phyloP scores from a whole-genome alignment of 352 stramenopile species.

The Phytophthora europaea region DNA sequence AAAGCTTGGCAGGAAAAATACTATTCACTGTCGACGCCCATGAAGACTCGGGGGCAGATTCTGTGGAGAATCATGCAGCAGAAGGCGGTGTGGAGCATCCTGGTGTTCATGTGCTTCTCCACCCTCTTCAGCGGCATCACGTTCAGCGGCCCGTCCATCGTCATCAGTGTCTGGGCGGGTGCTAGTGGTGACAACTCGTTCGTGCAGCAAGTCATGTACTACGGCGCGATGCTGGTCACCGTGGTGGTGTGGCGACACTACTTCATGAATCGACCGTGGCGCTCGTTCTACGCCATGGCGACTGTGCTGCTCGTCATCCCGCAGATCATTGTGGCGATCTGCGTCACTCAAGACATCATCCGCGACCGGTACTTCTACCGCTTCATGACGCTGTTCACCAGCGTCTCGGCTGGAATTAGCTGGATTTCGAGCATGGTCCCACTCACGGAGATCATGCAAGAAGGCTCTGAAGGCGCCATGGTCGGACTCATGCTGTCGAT shows the following conservation, averaged over 20 bases:
- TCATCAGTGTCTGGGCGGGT: conserved; percentile 37
- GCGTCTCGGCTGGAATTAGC: conserved; percentile 13
- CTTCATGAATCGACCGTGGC: conserved; percentile 55
- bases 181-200: conserved; percentile 1
- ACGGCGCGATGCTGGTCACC: not conserved
- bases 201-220: conserved; percentile 3
- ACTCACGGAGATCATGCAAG: conserved; percentile 56
- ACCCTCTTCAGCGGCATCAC: conserved; percentile 40
- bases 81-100: conserved; percentile 52
- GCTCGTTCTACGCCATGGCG: conserved; percentile 34
- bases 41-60: conserved; percentile 45
- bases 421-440: conserved; percentile 39
- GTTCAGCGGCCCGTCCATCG: conserved; percentile 30
- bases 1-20: conserved; percentile 45
- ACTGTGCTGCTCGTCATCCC: conserved; percentile 39
- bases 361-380: conserved; percentile 43
- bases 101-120: conserved; percentile 53
- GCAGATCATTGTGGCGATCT: conserved; percentile 25
- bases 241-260: conserved; percentile 1
- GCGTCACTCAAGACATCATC: conserved; percentile 31
- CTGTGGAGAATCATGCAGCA: conserved; percentile 62
- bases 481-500: conserved; percentile 49
- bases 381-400: conserved; percentile 19
- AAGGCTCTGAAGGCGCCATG: conserved; percentile 51
- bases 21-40: conserved; percentile 43